phyloP scores from a whole-genome alignment of 371 early-diverging fungal genomes.

The Blastocladiella emersonii region DNA sequence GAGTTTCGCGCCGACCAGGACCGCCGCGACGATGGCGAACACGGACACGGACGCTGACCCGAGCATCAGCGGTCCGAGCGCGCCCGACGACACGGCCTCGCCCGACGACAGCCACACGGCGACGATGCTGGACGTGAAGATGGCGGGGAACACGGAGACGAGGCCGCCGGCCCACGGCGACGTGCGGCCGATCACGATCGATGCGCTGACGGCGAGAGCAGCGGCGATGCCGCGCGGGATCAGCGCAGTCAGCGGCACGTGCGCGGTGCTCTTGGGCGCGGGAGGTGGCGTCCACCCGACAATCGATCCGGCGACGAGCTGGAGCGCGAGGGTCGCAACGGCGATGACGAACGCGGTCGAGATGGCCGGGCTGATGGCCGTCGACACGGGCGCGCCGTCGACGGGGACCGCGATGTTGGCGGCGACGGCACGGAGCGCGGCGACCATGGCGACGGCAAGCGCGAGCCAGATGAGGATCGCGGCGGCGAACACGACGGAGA shows the following conservation, averaged over 20 bases:
- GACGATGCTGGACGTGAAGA: conserved; percentile 1
- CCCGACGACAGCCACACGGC: conserved; percentile 4
- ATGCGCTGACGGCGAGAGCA: neutral
- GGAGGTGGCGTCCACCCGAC: neutral
- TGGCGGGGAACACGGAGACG: conserved; percentile 1
- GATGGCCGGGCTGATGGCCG: no score
- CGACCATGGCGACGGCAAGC: neutral
- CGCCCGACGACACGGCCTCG: neutral
- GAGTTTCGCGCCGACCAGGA: neutral
- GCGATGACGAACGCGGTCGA: neutral
- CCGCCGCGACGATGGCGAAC: neutral
- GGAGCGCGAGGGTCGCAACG: neutral
- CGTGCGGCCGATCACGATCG: neutral
- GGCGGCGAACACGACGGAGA: neutral
- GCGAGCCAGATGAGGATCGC: conserved; percentile 4
- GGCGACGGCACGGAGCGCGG: neutral
- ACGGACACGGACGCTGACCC: neutral
- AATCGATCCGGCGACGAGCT: neutral
- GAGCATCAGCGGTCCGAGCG: conserved; percentile 2
- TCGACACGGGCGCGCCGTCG: no score
- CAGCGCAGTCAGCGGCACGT: neutral
- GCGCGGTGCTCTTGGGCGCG: neutral
- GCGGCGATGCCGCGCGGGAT: neutral
- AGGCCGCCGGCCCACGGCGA: neutral
- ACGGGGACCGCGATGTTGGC: neutral